These are phyloP conservation scores for Periglandula ipomoeae DNA, from an alignment of 2,329 filamentous ascomycete species.

Conservation along the genomic window DNA sequence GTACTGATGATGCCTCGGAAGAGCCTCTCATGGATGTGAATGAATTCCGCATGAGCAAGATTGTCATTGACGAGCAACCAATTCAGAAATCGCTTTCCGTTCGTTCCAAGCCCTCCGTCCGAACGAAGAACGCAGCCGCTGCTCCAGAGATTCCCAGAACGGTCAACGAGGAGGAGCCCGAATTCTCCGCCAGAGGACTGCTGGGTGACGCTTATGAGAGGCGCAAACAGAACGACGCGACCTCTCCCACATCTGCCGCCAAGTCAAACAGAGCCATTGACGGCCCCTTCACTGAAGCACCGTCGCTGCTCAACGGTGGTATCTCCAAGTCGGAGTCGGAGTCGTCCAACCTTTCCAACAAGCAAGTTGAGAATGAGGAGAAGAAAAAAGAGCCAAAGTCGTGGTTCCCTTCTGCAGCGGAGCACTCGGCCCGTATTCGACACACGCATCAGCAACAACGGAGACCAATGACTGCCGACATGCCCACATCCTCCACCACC, in stretches of 20 bases:
- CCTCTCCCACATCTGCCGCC: conserved; percentile 22
- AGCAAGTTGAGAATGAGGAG: conserved; percentile 14
- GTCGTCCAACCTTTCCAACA: background rate
- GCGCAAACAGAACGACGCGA: conserved; percentile 29
- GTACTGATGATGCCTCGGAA: background rate
- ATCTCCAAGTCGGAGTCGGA: conserved; percentile 15
- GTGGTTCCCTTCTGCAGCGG: conserved; percentile 29
- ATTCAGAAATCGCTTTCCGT: background rate
- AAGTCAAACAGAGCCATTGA: conserved; percentile 18
- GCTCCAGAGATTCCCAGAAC: background rate
- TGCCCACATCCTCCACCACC: background rate
- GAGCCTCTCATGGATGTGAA: conserved; percentile 13
- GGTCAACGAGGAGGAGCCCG: conserved; percentile 18
- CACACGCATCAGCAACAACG: conserved; percentile 11
- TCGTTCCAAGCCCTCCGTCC: background rate
- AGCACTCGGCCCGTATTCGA: conserved; percentile 27
- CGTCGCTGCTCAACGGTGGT: conserved; percentile 43
- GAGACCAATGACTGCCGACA: conserved; percentile 19
- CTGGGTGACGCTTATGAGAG: conserved; percentile 41
- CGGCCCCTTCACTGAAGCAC: conserved; percentile 44
- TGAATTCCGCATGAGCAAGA: conserved; percentile 10
- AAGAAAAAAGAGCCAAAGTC: conserved; percentile 16
- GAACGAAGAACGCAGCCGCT: background rate
- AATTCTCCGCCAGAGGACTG: conserved; percentile 43
- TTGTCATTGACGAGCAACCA: background rate